Conservation (phyloP, 441 rosid species). For the Isatis lusitanica region DNA sequence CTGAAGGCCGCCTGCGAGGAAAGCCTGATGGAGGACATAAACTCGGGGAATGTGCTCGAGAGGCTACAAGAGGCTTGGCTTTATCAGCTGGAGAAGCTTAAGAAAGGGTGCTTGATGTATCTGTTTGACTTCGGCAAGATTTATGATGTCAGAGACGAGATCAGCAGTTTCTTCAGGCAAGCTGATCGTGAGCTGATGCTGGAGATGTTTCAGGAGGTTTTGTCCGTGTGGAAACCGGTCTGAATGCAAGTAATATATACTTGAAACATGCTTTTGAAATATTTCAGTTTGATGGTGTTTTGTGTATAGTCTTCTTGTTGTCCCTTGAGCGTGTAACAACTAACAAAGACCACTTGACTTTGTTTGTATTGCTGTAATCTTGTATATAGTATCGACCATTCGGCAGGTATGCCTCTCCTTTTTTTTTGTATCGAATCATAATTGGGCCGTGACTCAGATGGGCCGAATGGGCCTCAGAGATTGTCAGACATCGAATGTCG, state of each 20-base stretch:
- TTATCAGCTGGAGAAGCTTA: constrained; percentile 77
- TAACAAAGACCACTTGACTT: background rate
- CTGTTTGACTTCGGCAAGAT: constrained; percentile 91
- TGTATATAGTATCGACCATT: background rate
- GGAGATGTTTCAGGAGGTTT: constrained; percentile 89
- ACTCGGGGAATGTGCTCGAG: constrained; percentile 76
- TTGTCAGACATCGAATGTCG: constrained; percentile 23
- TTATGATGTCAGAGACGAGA: constrained; percentile 76
- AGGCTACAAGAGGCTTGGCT: constrained; percentile 94
- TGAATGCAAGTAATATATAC: constrained; percentile 2
- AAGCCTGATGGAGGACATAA: constrained; percentile 86
- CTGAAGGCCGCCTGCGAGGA: constrained; percentile 83
- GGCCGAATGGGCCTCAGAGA: background rate
- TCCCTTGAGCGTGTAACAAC: background rate
- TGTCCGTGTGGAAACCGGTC: constrained; percentile 74
- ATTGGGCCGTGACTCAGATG: background rate
- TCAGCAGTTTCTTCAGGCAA: constrained; percentile 67
- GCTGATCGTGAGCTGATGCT: constrained; percentile 80
- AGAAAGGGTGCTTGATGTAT: constrained; percentile 81
- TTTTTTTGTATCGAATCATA: background rate
- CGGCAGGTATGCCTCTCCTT: no score
- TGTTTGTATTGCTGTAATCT: background rate
- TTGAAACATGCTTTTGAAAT: background rate
- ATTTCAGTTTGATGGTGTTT: background rate
- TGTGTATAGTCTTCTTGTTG: constrained; percentile 12